Evolutionary conservation across 2,329 filamentous ascomycete genomes (phyloP).

Genomic region (Fusarium multiceps): DNA sequence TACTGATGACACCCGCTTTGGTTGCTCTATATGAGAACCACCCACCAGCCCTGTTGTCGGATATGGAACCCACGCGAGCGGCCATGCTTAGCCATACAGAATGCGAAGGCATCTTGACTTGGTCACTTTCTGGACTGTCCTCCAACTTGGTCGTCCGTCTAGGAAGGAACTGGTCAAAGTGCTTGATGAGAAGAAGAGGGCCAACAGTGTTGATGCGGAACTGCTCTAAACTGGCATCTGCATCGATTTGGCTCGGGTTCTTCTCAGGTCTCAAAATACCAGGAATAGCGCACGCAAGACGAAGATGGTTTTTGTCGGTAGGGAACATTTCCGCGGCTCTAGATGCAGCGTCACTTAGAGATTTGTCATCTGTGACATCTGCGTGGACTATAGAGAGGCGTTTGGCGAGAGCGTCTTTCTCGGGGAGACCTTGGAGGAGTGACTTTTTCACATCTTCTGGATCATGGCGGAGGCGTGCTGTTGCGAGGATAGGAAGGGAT

Average conservation of each 20-base stretch:
- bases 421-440: slow-evolving; percentile 48
- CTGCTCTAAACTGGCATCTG: slow-evolving; percentile 71
- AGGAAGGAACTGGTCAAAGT: slow-evolving; percentile 77
- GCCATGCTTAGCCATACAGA: slow-evolving; percentile 81
- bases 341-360: slow-evolving; percentile 67
- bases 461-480: slow-evolving; percentile 52
- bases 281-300: slow-evolving; percentile 75
- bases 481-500: slow-evolving; percentile 60
- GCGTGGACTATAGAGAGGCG: slow-evolving; percentile 55
- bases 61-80: slow-evolving; percentile 79
- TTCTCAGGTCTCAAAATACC: slow-evolving; percentile 81
- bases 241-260: slow-evolving; percentile 72
- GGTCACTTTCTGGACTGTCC: slow-evolving; percentile 33
- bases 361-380: slow-evolving; percentile 69
- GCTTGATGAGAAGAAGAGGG: slow-evolving; percentile 80
- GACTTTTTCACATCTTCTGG: slow-evolving; percentile 50
- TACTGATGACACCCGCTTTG: slow-evolving; percentile 78
- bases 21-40: slow-evolving; percentile 86
- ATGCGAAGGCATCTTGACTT: slow-evolving; percentile 57
- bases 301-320: slow-evolving; percentile 66
- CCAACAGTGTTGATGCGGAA: slow-evolving; percentile 80
- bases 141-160: slow-evolving; percentile 60
- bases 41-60: slow-evolving; percentile 78
- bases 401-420: slow-evolving; percentile 38
- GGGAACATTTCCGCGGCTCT: slow-evolving; percentile 65